Base-by-base conservation (phyloP, 257 asterid species). In the Salvia hispanica region DNA sequence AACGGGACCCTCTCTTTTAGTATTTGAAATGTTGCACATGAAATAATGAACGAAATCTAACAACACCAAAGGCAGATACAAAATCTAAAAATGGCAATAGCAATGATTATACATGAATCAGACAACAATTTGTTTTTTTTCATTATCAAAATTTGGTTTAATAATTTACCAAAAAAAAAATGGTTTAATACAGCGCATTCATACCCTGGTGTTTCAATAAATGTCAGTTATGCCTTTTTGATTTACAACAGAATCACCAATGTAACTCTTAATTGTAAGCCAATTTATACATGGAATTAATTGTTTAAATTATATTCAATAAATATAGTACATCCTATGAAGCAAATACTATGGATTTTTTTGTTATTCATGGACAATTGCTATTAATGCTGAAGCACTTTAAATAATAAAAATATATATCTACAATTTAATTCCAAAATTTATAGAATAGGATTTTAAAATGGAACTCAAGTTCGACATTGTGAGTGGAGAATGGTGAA, bases 81-180 rank as follows among this genome's bases (percentile, higher is more conserved):
- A n/a, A 34, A 42, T 28, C 18, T 4, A 31, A 53, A 1, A n/a
- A 15, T 16, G 50, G 65, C 43, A 62, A 14, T 1, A 28, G 33
- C 6, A 62, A 71, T 71, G 50, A 71, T 52, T 62, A 44, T 48
- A 52, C 43, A 51, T 10, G 42, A 44, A 42, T 7, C 54, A 18
- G 52, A 33, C 9, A 44, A 39, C 31, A 25, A 25, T 25, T 25
- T 25, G 2, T 2, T 25, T 4, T n/a, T 16, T 70, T 48, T 36
- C 16, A 55, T 59, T 7, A 37, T 16, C 51, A 10, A 48, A 6
- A 36, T 6, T 12, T 50, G 48, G 16, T 21, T 50, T 33, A 39
- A 5, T 15, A 48, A n/a, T n/a, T n/a, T n/a, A n/a, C n/a, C n/a
- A n/a, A n/a, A n/a, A n/a, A n/a, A n/a, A n/a, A n/a, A n/a, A n/a